These are phyloP conservation scores for Ceratonia siliqua DNA, from an alignment of 306 rosid species.

Conservation along the genomic window DNA sequence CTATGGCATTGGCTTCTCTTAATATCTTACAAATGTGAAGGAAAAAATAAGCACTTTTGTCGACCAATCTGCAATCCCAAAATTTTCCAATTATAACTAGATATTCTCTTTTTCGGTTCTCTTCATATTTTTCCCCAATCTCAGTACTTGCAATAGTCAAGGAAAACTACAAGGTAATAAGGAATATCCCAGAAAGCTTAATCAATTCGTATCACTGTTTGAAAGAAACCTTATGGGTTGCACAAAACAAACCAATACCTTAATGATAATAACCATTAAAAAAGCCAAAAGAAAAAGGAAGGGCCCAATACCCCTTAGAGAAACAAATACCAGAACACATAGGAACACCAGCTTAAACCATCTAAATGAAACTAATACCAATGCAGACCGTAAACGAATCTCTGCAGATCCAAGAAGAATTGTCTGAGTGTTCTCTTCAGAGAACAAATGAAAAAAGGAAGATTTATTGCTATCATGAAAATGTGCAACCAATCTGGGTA, in stretches of 20 bases:
- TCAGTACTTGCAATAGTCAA: constrained; percentile 30
- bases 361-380: constrained; percentile 41
- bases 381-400: constrained; percentile 38
- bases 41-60: constrained; percentile 30
- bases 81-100: not conserved
- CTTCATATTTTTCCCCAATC: constrained; percentile 24
- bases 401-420: constrained; percentile 47
- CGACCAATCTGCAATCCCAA: constrained; percentile 35
- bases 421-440: constrained; percentile 2
- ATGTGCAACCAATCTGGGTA: constrained; percentile 48
- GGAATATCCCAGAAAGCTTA: constrained; percentile 41
- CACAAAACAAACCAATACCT: constrained; percentile 42
- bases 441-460: constrained; percentile 45
- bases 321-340: not conserved
- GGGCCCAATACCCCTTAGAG: constrained; percentile 30
- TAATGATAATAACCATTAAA: constrained; percentile 21
- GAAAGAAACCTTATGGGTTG: constrained; percentile 41
- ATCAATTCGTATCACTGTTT: constrained; percentile 28
- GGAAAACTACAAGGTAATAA: constrained; percentile 20
- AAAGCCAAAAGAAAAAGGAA: constrained; percentile 35
- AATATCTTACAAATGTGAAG: constrained; percentile 13
- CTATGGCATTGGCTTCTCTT: constrained; percentile 15
- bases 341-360: constrained; percentile 27
- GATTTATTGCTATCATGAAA: constrained; percentile 35
- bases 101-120: not conserved